Percentiles rank a stretch among this genome's conserved stretches.
phyloP scores from a whole-genome alignment of 2,329 filamentous ascomycete genomes.

The Phialophora tarda region DNA sequence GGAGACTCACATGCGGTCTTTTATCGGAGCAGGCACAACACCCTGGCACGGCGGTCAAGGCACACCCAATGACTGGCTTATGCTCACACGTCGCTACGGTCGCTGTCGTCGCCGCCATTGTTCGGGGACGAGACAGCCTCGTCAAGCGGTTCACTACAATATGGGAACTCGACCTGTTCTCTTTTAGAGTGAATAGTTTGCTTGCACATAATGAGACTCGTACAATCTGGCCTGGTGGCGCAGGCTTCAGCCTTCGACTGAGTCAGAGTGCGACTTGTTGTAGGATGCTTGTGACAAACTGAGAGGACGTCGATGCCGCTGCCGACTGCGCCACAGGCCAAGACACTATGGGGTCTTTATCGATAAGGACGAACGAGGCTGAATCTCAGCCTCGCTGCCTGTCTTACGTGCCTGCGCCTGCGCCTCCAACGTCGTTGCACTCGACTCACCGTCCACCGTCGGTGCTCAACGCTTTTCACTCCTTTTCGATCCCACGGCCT shows the following conservation, averaged over 20 bases:
- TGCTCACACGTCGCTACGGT: constrained; percentile 34
- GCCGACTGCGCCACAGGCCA: background rate
- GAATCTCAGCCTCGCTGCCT: background rate
- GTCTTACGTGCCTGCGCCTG: constrained; percentile 2
- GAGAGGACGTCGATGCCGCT: background rate
- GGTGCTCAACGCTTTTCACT: background rate
- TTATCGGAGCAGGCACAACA: constrained; percentile 40
- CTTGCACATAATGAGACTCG: background rate
- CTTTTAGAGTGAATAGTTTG: background rate
- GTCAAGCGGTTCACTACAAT: background rate
- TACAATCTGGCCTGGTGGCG: background rate
- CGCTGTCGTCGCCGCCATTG: constrained; percentile 9
- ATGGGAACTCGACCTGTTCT: background rate
- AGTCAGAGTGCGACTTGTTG: background rate
- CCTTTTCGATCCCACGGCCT: background rate
- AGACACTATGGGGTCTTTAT: background rate
- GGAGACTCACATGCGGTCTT: constrained; percentile 21
- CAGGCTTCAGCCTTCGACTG: background rate
- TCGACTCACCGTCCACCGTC: background rate
- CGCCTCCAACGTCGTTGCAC: background rate
- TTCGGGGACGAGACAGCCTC: background rate
- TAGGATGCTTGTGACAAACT: background rate
- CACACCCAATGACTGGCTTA: constrained; percentile 36
- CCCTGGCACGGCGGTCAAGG: constrained; percentile 33
- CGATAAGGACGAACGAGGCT: background rate